Percentiles rank a stretch among this genome's conserved stretches.
Conservation (phyloP, 495 filamentous ascomycete species). For the Podospora bellae-mahoneyi region DNA sequence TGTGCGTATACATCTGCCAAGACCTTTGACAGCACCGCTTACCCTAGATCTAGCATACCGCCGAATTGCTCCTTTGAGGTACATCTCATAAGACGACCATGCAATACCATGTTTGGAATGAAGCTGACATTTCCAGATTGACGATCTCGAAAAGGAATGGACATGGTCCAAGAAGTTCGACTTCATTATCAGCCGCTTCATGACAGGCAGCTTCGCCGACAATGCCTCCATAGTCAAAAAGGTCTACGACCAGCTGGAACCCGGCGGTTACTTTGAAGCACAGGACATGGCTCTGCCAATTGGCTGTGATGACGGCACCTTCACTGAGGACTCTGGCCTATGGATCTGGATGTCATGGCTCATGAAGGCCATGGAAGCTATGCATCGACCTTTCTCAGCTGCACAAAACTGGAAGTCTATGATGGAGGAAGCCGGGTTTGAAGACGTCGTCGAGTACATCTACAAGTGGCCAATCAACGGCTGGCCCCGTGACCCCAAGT, state of each 20-base stretch:
- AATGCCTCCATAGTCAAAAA: slow-evolving; percentile 35
- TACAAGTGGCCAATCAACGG: slow-evolving; percentile 44
- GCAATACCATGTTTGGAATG: background rate
- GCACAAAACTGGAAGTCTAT: slow-evolving; percentile 35
- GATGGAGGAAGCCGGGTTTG: slow-evolving; percentile 52
- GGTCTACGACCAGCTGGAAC: slow-evolving; percentile 28
- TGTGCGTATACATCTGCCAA: background rate
- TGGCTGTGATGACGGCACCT: slow-evolving; percentile 52
- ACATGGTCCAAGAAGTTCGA: slow-evolving; percentile 44
- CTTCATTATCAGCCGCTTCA: slow-evolving; percentile 43
- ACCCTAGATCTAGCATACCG: background rate
- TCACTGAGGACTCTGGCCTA: slow-evolving; percentile 30
- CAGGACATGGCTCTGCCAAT: slow-evolving; percentile 32
- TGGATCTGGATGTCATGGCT: slow-evolving; percentile 29
- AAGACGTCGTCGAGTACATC: slow-evolving; percentile 44
- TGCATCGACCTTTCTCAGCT: slow-evolving; percentile 23
- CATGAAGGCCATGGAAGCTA: slow-evolving; percentile 27
- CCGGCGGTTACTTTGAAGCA: slow-evolving; percentile 28
- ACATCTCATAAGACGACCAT: background rate
- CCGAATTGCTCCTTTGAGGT: background rate
- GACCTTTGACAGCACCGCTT: background rate
- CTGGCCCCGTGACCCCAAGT: slow-evolving; percentile 52
- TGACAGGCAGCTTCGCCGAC: slow-evolving; percentile 45
- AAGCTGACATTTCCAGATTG: slow-evolving; percentile 23
- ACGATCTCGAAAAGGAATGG: slow-evolving; percentile 49